Conservation (phyloP, 1,284 basidiomycete genomes). For the Apiotrichum porosum region DNA sequence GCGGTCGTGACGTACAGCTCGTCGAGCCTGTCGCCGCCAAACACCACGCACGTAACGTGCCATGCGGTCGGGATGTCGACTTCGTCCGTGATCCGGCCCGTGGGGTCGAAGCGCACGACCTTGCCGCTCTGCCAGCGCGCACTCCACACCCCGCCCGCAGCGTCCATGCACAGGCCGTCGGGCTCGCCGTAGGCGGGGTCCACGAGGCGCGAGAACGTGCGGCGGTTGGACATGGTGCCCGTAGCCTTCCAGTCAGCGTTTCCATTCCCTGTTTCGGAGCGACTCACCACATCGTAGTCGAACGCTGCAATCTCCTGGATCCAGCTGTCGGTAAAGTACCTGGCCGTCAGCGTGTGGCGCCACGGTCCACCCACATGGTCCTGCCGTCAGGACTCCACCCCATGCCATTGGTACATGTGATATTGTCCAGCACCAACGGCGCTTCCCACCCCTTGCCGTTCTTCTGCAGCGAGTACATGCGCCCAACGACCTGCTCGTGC, state of each 20-base stretch:
- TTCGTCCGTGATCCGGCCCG: constrained; percentile 13
- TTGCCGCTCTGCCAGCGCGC: constrained; percentile 22
- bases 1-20: constrained; percentile 31
- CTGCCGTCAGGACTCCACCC: constrained; percentile 19
- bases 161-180: constrained; percentile 24
- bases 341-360: too few relatives aligned
- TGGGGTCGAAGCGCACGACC: constrained; percentile 16
- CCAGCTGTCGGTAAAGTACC: constrained; percentile 27
- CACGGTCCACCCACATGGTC: too few relatives aligned
- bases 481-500: constrained; percentile 2
- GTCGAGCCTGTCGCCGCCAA: constrained; percentile 27
- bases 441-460: not conserved
- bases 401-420: constrained; percentile 28
- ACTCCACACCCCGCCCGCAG: constrained; percentile 18
- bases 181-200: constrained; percentile 6
- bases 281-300: too few relatives aligned
- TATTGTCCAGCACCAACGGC: constrained; percentile 10
- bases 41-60: constrained; percentile 25
- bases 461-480: constrained; percentile 12
- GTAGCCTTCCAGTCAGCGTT: too few relatives aligned
- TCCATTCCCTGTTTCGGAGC: too few relatives aligned
- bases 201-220: constrained; percentile 10
- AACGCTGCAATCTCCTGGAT: constrained; percentile 17
- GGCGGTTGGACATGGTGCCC: constrained; percentile 13
- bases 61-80: constrained; percentile 21